Conservation (phyloP, 2,329 filamentous ascomycete genomes). For the Cucurbitaria berberidis region DNA sequence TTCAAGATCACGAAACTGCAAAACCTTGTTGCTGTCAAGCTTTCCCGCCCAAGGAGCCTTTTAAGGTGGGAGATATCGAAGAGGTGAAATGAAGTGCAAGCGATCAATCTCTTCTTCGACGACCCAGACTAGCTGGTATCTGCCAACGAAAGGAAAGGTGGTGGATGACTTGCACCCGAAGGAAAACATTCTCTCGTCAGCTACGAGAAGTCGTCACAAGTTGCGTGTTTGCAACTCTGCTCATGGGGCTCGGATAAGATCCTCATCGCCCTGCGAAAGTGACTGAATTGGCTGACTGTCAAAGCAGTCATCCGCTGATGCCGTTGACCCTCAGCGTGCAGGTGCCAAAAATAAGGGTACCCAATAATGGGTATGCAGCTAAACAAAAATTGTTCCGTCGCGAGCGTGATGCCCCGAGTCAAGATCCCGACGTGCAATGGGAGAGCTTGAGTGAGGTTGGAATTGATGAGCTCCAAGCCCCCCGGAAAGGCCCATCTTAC, state of each 20-base stretch:
- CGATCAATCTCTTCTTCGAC: conserved; percentile 5
- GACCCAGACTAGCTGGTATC: conserved; percentile 1
- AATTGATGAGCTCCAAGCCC: neutral
- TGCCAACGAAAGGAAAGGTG: conserved; percentile 5
- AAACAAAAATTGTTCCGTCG: neutral
- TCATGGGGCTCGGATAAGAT: neutral
- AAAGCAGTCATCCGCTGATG: neutral
- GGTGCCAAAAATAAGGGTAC: neutral
- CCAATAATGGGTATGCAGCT: neutral
- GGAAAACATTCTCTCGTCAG: neutral
- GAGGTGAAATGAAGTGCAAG: too few relatives aligned
- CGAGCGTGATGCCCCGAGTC: neutral
- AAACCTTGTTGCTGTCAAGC: too few relatives aligned
- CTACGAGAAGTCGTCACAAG: neutral
- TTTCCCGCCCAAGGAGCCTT: too few relatives aligned
- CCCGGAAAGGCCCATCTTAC: neutral
- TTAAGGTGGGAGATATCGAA: too few relatives aligned
- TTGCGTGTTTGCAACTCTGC: neutral
- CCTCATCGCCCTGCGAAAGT: neutral
- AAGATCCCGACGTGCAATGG: neutral
- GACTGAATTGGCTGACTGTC: neutral
- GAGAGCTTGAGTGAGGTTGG: neutral
- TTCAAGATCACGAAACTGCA: too few relatives aligned
- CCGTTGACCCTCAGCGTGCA: neutral
- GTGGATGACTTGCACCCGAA: too few relatives aligned